These are phyloP conservation scores for Didymella keratinophila DNA, from an alignment of 2,329 filamentous ascomycete species.

Conservation along the genomic window DNA sequence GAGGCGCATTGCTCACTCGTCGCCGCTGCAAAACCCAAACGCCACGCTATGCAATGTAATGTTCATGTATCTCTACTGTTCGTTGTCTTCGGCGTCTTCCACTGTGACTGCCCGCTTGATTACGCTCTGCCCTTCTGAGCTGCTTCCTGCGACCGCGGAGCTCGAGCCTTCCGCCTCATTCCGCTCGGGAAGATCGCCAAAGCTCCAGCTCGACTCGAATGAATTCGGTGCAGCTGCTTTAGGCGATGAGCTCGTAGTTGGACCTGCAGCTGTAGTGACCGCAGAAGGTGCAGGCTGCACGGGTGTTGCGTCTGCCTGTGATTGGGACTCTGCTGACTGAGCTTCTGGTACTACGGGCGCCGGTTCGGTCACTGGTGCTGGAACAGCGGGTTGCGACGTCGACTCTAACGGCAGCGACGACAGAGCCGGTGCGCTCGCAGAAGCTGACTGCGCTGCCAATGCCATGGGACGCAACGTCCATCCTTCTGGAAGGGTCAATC, in stretches of 20 bases:
- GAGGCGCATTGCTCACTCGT: conserved; percentile 9
- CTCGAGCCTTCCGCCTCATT: conserved; percentile 40
- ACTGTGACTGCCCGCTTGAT: conserved; percentile 42
- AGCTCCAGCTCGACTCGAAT: conserved; percentile 49
- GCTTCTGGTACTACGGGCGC: not conserved
- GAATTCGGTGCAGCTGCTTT: conserved; percentile 41
- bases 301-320: not conserved
- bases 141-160: conserved; percentile 40
- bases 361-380: not conserved
- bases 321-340: conserved; percentile 4
- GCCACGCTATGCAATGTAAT: conserved; percentile 49
- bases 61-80: conserved; percentile 26
- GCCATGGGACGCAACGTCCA: conserved; percentile 49
- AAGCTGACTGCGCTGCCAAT: conserved; percentile 30
- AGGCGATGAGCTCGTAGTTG: conserved; percentile 28
- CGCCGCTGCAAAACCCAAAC: conserved; percentile 33
- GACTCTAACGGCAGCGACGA: conserved; percentile 19
- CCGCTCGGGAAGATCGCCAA: conserved; percentile 39
- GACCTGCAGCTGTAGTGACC: conserved; percentile 11
- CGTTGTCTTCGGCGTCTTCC: conserved; percentile 45
- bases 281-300: conserved; percentile 9
- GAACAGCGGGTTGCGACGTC: not conserved
- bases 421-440: conserved; percentile 16
- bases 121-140: conserved; percentile 30
- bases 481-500: conserved; percentile 48